These are phyloP conservation scores for Ustilago cynodontis DNA, from an alignment of 1,284 basidiomycete genomes.

Conservation along the genomic window DNA sequence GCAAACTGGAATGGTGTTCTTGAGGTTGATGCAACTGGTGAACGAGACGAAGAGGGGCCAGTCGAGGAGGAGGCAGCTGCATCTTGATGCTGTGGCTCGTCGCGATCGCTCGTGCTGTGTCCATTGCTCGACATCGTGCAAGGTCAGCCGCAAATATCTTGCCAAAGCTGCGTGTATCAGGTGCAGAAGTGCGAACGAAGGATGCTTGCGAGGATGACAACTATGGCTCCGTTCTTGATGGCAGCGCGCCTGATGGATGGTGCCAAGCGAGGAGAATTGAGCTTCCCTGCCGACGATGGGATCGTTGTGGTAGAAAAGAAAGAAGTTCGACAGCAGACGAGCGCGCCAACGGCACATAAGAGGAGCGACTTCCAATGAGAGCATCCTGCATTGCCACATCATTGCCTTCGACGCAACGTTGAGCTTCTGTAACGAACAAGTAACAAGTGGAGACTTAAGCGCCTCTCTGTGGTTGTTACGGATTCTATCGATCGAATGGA, in stretches of 20 bases:
- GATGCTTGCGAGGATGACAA: neutral
- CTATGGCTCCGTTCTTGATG: too few relatives aligned
- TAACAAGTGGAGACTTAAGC: neutral
- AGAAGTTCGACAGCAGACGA: neutral
- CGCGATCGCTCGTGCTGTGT: neutral
- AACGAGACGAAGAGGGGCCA: neutral
- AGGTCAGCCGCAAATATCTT: neutral
- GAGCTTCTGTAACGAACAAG: neutral
- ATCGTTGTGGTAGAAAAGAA: conserved; percentile 4
- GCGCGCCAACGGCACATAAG: neutral
- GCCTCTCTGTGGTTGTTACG: neutral
- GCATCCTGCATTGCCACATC: neutral
- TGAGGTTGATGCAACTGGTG: conserved; percentile 1
- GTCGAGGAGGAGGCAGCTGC: neutral
- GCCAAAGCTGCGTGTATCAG: neutral
- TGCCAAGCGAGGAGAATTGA: too few relatives aligned
- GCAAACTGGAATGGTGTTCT: conserved; percentile 21
- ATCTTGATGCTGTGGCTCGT: conserved; percentile 1
- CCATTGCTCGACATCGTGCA: neutral
- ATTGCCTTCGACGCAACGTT: too few relatives aligned
- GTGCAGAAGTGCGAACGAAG: neutral
- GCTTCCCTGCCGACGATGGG: neutral
- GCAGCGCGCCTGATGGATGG: neutral
- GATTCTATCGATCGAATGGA: neutral
- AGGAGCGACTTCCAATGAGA: neutral